Evolutionary conservation across 345 rosid species (phyloP), one percentile per base, ranked within the genome.

Genomic region (Luvunga scandens): DNA sequence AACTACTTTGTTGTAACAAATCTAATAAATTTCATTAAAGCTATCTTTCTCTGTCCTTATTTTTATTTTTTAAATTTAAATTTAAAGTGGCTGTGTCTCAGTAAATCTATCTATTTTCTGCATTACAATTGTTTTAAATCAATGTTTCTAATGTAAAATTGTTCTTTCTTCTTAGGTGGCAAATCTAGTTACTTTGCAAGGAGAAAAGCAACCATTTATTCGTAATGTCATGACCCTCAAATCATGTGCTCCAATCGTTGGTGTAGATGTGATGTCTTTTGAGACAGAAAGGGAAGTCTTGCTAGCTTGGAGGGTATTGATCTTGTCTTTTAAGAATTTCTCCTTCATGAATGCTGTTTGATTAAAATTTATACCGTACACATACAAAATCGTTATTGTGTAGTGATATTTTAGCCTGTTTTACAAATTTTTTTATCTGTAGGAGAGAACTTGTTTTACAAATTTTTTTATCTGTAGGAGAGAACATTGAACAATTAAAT

Each of bases 221-320:
- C 97, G 92, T 70, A 96, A 96, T 90, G 97, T 94, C 73, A 94
- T 94, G 98, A 96, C 99, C 83, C 87, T 96, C 71, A 92, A 96
- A 64, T 88, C 99, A 76, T 96, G 97, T 83, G 84, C 98, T 78
- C 87, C 98, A 25, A 96, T 96, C 8, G 94, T 92, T 87, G 98
- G 99, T 70, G 97, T 88, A 65, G 94, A 96, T 85, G 97, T 94
- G 77, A 94, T 92, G 92, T 89, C 98, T 82, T 96, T 96, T 85
- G 93, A 89, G 66, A 87, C 91, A 21, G 99, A 96, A 81, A 91
- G 88, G 88, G 93, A 96, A 80, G 94, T 94, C 79, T 86, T 96
- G 75, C 86, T 96, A 75, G 97, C 99, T 84, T 96, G 99, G 99
- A 88, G 90, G 99, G 98, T 96, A 92, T 74, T 79, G 21, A 19